Base-by-base conservation (phyloP, 768 basidiomycete species). In the Phylloporus rhodoxanthus region DNA sequence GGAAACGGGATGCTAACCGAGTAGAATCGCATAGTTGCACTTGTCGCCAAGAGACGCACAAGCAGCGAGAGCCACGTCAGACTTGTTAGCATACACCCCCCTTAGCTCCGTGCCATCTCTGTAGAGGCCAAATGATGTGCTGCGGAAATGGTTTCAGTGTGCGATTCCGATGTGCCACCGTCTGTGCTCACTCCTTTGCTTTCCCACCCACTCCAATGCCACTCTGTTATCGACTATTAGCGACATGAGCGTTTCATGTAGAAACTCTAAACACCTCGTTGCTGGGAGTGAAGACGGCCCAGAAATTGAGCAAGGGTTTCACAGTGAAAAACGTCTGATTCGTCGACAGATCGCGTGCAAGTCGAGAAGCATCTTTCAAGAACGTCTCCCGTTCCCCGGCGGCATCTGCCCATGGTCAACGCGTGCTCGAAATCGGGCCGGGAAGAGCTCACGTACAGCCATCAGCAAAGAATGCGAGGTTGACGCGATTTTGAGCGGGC, bases 241-340 rank as follows among this genome's bases (percentile, higher is more conserved):
- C 36, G 33, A 43, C 10, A 26, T 44, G 14, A 39, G 5, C 3
- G 8, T 15, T 15, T 46, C 84, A 58, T 17, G 44, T 15, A 50
- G 29, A 34, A 25, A n/a, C 17, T 48, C 3, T 5, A 19, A 23
- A 33, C 38, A 84, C 88, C 74, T 88, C 84, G 52, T 75, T 75
- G 62, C 87, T 89, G 1, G 87, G 81, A 17, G 83, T 72, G 55
- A 87, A 89, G 0, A 84, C 84, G 5, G 83, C 87, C 85, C 85
- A 91, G 55, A 89, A 87, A 60, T 89, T 90, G 55, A 90, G 67
- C 40, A 89, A 68, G 3, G 86, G 85, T 56, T 77, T 78, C 17
- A 91, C 86, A 0, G 85, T 82, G 53, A 82, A 75, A 63, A 88
- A 89, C 0, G 87, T 88, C 55, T 86, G 82, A 58, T 87, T 87